phyloP scores from a whole-genome alignment of 805 yeast species.

The Pichia eremophila region DNA sequence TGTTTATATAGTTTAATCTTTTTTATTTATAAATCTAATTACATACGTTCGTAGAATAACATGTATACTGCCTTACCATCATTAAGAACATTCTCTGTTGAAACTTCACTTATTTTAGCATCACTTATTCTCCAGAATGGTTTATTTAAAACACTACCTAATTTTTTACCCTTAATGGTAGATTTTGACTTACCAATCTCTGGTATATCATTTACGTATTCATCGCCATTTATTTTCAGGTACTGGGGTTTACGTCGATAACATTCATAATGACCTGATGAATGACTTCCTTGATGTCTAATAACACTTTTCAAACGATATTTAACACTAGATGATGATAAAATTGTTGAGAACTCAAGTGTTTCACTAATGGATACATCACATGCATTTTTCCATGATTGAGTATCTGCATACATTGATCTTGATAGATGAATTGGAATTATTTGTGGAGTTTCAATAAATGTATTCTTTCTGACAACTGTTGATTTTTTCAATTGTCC shows the following conservation, averaged over 20 bases:
- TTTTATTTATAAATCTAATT: not conserved
- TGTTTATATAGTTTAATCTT: not conserved
- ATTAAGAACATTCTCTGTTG: slow-evolving; percentile 44
- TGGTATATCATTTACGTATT: slow-evolving; percentile 17
- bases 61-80: slow-evolving; percentile 77
- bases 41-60: slow-evolving; percentile 57
- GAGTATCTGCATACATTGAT: slow-evolving; percentile 63
- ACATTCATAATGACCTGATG: slow-evolving; percentile 86
- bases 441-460: slow-evolving; percentile 59
- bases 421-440: slow-evolving; percentile 80
- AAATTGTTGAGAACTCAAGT: slow-evolving; percentile 28
- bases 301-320: slow-evolving; percentile 66
- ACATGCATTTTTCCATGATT: slow-evolving; percentile 66
- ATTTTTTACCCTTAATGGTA: slow-evolving; percentile 21
- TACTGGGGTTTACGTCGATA: slow-evolving; percentile 65
- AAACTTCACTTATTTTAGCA: slow-evolving; percentile 54
- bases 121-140: slow-evolving; percentile 89
- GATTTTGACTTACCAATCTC: not conserved
- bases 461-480: slow-evolving; percentile 54
- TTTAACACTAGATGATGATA: not conserved
- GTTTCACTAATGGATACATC: slow-evolving; percentile 55
- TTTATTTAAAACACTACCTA: slow-evolving; percentile 43
- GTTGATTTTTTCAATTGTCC: slow-evolving; percentile 35
- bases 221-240: slow-evolving; percentile 30
- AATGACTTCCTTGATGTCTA: slow-evolving; percentile 82